Percentiles rank a stretch among this genome's conserved stretches.
Conservation (phyloP, 352 stramenopile genomes). For the Phytophthora pinifolia region DNA sequence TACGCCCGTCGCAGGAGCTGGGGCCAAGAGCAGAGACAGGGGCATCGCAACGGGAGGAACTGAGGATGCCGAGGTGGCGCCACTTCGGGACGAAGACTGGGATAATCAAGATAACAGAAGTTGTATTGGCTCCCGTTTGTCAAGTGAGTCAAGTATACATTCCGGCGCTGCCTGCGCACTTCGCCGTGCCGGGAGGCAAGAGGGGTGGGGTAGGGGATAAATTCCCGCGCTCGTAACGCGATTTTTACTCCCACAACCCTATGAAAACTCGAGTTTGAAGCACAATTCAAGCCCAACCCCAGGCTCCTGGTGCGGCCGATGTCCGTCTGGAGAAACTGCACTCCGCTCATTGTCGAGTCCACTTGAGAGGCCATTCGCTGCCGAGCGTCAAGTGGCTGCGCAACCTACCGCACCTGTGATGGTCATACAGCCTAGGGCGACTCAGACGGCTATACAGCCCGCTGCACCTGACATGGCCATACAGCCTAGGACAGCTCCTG, state of each 20-base stretch:
- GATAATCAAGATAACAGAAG: constrained; percentile 9
- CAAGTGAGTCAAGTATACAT: constrained; percentile 4
- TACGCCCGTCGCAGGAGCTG: constrained; percentile 1
- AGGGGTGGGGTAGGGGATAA: neutral
- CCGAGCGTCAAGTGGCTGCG: too few species aligned
- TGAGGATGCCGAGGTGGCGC: constrained; percentile 2
- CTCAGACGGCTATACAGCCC: too few species aligned
- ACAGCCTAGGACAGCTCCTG: too few species aligned
- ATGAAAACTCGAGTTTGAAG: neutral
- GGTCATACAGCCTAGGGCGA: too few species aligned
- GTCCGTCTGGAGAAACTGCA: neutral
- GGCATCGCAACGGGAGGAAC: neutral
- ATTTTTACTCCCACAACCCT: neutral
- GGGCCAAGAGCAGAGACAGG: neutral
- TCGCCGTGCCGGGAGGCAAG: constrained; percentile 1
- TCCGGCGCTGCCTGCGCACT: neutral
- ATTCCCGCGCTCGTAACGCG: neutral
- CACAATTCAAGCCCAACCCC: neutral
- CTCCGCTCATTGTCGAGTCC: neutral
- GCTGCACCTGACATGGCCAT: too few species aligned
- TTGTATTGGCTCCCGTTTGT: neutral
- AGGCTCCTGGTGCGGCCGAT: neutral
- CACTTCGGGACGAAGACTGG: constrained; percentile 1
- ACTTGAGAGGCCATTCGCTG: too few species aligned
- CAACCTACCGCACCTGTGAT: too few species aligned